Conservation (phyloP, 2,329 filamentous ascomycete genomes). For the Aspergillus unguis region DNA sequence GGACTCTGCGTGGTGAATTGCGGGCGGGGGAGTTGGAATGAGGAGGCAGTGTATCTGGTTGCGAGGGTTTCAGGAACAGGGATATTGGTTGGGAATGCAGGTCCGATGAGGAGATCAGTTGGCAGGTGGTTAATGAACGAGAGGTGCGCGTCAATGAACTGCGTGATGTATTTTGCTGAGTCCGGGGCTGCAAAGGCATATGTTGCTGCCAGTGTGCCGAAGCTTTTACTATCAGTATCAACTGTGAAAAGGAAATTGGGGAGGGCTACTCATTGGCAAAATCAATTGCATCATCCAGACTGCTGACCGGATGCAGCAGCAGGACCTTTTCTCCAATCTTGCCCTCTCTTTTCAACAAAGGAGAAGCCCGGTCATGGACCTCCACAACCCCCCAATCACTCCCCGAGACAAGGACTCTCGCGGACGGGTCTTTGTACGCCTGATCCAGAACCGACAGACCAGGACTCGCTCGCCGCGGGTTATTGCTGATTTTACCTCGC, state of each 20-base stretch:
- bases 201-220: conserved; percentile 42
- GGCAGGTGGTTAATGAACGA: conserved; percentile 60
- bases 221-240: neutral
- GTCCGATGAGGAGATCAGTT: conserved; percentile 46
- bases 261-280: conserved; percentile 35
- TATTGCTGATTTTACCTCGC: conserved; percentile 13
- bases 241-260: neutral
- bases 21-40: conserved; percentile 48
- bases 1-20: conserved; percentile 36
- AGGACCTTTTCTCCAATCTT: conserved; percentile 47
- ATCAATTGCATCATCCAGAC: conserved; percentile 56
- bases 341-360: conserved; percentile 39
- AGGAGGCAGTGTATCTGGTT: conserved; percentile 41
- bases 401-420: conserved; percentile 27
- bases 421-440: conserved; percentile 26
- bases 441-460: conserved; percentile 19
- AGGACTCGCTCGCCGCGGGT: conserved; percentile 15
- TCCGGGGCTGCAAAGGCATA: conserved; percentile 53
- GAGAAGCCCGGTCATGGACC: conserved; percentile 26
- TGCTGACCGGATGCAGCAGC: conserved; percentile 46
- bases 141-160: conserved; percentile 52
- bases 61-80: conserved; percentile 39
- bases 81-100: conserved; percentile 30
- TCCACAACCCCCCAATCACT: conserved; percentile 29
- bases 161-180: conserved; percentile 58